These are phyloP conservation scores for Usnea hakonensis DNA, from an alignment of 495 filamentous ascomycete genomes.

Conservation along the genomic window DNA sequence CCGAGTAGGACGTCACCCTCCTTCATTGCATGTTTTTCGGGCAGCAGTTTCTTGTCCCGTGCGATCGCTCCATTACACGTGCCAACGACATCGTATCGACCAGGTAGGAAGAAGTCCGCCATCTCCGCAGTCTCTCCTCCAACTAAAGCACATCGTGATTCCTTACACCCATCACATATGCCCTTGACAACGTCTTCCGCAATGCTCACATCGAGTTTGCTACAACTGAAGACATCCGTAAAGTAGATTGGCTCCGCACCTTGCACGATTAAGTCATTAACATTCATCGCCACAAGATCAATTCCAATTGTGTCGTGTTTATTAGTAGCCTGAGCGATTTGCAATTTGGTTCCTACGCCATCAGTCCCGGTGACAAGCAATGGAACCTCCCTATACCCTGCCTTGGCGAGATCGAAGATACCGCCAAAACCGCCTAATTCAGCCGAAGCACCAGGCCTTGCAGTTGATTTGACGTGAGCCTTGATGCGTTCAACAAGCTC, in stretches of 20 bases:
- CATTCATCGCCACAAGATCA: constrained; percentile 97
- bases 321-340: constrained; percentile 78
- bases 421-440: constrained; percentile 95
- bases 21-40: constrained; percentile 65
- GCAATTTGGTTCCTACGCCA: constrained; percentile 93
- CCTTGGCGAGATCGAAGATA: constrained; percentile 69
- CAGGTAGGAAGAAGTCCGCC: no score
- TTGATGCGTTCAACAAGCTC: constrained; percentile 86
- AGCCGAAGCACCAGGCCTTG: constrained; percentile 75
- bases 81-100: constrained; percentile 88
- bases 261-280: constrained; percentile 94
- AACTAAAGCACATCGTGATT: no score
- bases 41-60: constrained; percentile 57
- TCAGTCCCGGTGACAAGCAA: constrained; percentile 86
- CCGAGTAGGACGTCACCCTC: constrained; percentile 78
- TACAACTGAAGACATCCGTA: no score
- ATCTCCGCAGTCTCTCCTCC: no score
- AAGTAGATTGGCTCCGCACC: no score
- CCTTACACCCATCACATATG: no score
- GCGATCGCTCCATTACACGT: constrained; percentile 76
- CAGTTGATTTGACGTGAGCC: constrained; percentile 67
- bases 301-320: constrained; percentile 92
- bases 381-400: constrained; percentile 66
- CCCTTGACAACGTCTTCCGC: no score
- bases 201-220: no score